Conservation (phyloP, 1,284 basidiomycete genomes). For the Meira miltonrushii region DNA sequence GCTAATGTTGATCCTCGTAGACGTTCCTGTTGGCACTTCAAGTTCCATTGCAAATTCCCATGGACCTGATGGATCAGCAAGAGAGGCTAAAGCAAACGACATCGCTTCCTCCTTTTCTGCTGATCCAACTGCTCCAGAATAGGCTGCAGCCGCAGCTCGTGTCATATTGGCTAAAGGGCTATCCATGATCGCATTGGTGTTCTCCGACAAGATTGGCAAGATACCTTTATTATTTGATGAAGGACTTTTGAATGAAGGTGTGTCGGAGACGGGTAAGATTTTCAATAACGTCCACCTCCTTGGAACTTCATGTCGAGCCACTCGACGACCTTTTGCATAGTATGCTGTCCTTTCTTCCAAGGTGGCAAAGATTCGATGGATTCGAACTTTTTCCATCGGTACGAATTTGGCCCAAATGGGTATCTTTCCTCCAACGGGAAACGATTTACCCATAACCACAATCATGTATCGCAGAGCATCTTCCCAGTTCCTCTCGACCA, state of each 20-base stretch:
- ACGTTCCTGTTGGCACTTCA: constrained; percentile 41
- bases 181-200: constrained; percentile 51
- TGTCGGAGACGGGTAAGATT: constrained; percentile 58
- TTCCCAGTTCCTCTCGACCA: constrained; percentile 89
- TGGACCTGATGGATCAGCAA: constrained; percentile 59
- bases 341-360: constrained; percentile 65
- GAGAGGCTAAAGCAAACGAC: constrained; percentile 50
- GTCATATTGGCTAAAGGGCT: constrained; percentile 55
- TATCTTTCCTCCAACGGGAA: constrained; percentile 68
- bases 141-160: constrained; percentile 23
- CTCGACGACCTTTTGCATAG: constrained; percentile 55
- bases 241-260: constrained; percentile 34
- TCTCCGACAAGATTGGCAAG: constrained; percentile 64
- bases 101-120: constrained; percentile 25
- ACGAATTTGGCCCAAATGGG: constrained; percentile 76
- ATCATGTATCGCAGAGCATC: constrained; percentile 77
- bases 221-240: constrained; percentile 50
- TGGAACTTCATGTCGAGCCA: constrained; percentile 72
- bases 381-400: constrained; percentile 76
- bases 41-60: constrained; percentile 57
- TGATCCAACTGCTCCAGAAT: constrained; percentile 21
- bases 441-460: constrained; percentile 65
- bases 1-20: constrained; percentile 65
- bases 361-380: constrained; percentile 70
- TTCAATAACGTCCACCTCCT: constrained; percentile 66